phyloP scores from a whole-genome alignment of 192 early-diverging fungal species.

The Pilobolus umbonatus region DNA sequence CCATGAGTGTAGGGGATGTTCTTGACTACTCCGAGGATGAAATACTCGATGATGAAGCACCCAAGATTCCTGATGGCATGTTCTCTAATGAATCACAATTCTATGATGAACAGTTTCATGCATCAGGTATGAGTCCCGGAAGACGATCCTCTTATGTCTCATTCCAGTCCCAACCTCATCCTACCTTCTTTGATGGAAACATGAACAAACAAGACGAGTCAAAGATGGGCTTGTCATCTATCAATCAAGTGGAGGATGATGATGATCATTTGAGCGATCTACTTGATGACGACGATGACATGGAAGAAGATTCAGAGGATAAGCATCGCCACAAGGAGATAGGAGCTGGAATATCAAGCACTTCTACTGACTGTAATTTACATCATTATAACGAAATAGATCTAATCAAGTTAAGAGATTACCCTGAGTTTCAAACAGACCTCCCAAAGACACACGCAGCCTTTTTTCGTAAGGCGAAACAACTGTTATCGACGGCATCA shows the following conservation, averaged over 20 bases:
- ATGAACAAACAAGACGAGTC: constrained; percentile 9
- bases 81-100: constrained; percentile 3
- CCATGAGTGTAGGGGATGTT: not conserved
- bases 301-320: not conserved
- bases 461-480: constrained; percentile 17
- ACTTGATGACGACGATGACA: constrained; percentile 5
- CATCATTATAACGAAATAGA: not conserved
- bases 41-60: not conserved
- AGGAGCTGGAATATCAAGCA: not conserved
- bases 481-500: not conserved
- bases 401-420: not conserved
- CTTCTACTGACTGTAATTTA: not conserved
- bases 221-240: not conserved
- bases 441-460: constrained; percentile 8
- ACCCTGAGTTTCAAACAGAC: not conserved
- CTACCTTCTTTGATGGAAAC: constrained; percentile 4
- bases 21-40: constrained; percentile 9
- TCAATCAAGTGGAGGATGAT: not conserved
- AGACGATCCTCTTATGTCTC: constrained; percentile 13
- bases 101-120: constrained; percentile 4
- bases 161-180: constrained; percentile 17
- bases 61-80: constrained; percentile 6
- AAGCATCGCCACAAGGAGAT: not conserved
- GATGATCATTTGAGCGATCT: not conserved
- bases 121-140: not conserved